Evolutionary conservation across 805 yeast species (phyloP).

Genomic region (Saccharomycopsis synnaedendra): DNA sequence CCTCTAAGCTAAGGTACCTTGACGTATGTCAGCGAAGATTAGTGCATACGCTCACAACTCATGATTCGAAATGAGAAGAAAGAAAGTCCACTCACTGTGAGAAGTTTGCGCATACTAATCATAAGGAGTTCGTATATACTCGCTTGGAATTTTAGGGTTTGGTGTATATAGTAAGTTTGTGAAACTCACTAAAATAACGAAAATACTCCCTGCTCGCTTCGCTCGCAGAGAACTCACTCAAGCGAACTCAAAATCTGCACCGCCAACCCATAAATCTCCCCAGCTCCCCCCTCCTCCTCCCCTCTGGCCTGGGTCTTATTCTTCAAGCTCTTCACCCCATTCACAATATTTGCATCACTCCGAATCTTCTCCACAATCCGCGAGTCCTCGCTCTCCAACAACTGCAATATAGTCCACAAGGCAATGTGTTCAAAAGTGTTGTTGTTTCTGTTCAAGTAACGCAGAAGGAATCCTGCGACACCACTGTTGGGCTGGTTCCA

Average conservation of each 20-base stretch:
- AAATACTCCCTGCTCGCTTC: too few relatives aligned
- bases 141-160: too few relatives aligned
- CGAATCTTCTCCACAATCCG: conserved; percentile 46
- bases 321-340: conserved; percentile 40
- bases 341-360: conserved; percentile 40
- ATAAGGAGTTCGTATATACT: too few relatives aligned
- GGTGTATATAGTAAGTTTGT: too few relatives aligned
- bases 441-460: conserved; percentile 74
- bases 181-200: too few relatives aligned
- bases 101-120: too few relatives aligned
- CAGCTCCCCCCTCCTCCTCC: conserved; percentile 15
- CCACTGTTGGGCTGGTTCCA: conserved; percentile 83
- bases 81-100: too few relatives aligned
- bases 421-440: conserved; percentile 97
- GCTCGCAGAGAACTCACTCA: background rate
- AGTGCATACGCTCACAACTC: too few relatives aligned
- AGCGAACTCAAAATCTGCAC: conserved; percentile 40
- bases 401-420: conserved; percentile 89
- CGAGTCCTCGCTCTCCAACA: conserved; percentile 74
- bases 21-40: too few relatives aligned
- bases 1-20: too few relatives aligned
- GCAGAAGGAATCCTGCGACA: conserved; percentile 66
- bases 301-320: conserved; percentile 12
- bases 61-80: too few relatives aligned
- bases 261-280: conserved; percentile 50